These are phyloP conservation scores for Eudorina sp. DNA, from an alignment of 139 green algal genomes.

Conservation along the genomic window DNA sequence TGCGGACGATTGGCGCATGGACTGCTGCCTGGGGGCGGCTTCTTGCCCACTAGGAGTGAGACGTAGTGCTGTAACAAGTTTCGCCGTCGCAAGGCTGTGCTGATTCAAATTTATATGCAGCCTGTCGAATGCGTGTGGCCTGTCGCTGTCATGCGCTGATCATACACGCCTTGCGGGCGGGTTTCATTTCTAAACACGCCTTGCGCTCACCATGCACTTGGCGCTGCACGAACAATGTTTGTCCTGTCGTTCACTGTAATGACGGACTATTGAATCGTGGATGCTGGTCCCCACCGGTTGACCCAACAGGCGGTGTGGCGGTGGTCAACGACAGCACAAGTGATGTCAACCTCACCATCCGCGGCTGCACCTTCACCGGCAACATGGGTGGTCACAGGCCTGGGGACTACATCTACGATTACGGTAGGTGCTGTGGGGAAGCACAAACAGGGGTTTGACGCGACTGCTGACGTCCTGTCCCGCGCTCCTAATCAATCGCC, in stretches of 20 bases:
- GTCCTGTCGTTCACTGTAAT: background rate
- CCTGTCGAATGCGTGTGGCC: background rate
- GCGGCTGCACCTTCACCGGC: background rate
- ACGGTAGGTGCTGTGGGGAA: background rate
- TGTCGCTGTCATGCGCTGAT: background rate
- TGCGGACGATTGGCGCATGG: background rate
- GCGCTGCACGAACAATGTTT: background rate
- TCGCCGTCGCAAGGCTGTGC: background rate
- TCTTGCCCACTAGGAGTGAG: background rate
- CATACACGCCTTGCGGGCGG: background rate
- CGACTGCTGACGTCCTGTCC: too few species aligned
- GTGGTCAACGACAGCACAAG: background rate
- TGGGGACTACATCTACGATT: background rate
- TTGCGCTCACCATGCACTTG: background rate
- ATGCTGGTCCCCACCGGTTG: too few species aligned
- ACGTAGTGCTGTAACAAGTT: background rate
- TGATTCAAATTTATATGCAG: background rate
- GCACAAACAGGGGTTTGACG: background rate
- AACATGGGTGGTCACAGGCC: background rate
- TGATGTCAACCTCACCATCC: background rate
- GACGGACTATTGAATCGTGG: background rate
- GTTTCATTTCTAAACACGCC: background rate
- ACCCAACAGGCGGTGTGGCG: constrained; percentile 9
- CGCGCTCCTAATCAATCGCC: too few species aligned
- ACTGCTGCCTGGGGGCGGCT: background rate